Percentiles rank a stretch among this genome's conserved stretches.
Conservation (phyloP, 331 rosid species). For the Quercus phellos region DNA sequence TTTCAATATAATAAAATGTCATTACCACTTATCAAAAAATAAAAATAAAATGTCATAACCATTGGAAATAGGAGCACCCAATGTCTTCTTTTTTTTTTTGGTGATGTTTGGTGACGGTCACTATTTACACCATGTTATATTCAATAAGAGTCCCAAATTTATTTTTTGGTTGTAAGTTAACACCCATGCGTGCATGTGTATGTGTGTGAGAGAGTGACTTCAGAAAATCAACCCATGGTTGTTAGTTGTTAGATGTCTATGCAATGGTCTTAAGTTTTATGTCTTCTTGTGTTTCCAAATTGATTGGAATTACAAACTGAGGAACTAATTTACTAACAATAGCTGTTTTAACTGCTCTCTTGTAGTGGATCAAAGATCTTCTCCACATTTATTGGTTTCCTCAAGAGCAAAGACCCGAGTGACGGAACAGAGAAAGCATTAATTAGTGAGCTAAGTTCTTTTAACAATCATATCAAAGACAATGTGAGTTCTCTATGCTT, state of each 20-base stretch:
- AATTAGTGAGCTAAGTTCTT: constrained; percentile 61
- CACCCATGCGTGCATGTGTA: neutral
- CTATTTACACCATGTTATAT: too few species aligned
- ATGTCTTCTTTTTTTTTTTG: too few species aligned
- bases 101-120: too few species aligned
- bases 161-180: too few species aligned
- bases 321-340: neutral
- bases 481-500: constrained; percentile 44
- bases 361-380: constrained; percentile 84
- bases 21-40: too few species aligned
- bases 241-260: neutral
- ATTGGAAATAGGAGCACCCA: too few species aligned
- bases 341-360: constrained; percentile 19
- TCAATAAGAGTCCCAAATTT: too few species aligned
- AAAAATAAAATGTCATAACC: too few species aligned
- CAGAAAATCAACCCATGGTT: neutral
- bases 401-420: constrained; percentile 84
- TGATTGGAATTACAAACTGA: neutral
- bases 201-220: neutral
- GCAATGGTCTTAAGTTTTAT: constrained; percentile 1
- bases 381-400: constrained; percentile 85
- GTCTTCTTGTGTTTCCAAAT: neutral
- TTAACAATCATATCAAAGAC: constrained; percentile 72
- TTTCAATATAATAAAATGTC: too few species aligned
- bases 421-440: constrained; percentile 88